Percentiles rank a stretch among this genome's conserved stretches.
Conservation (phyloP, 208 protist genomes). For the Leptomonas pyrrhocoris region DNA sequence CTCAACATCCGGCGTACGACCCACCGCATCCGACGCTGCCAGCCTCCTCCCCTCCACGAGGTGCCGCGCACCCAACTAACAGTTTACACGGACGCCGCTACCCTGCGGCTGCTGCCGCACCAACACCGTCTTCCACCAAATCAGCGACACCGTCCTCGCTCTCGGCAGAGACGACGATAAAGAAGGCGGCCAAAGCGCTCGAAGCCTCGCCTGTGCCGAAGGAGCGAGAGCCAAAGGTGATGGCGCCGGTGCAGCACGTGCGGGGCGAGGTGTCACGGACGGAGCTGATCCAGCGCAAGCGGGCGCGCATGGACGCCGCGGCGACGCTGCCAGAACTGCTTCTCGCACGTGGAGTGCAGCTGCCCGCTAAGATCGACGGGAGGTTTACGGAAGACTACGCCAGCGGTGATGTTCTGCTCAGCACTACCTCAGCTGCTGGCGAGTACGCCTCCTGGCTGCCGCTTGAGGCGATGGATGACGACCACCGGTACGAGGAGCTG, state of each 20-base stretch:
- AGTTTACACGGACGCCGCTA: conserved; percentile 15
- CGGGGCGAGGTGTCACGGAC: conserved; percentile 82
- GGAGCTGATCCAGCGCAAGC: conserved; percentile 85
- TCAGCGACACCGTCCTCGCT: background rate
- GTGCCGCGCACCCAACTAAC: background rate
- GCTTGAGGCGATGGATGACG: conserved; percentile 93
- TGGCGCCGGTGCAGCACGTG: conserved; percentile 66
- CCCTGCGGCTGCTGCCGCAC: background rate
- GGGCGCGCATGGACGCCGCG: conserved; percentile 58
- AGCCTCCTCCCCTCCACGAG: background rate
- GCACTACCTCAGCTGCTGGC: conserved; percentile 3
- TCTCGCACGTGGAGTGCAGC: conserved; percentile 54
- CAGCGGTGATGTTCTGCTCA: background rate
- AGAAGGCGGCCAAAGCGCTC: background rate
- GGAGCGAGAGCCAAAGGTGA: conserved; percentile 91
- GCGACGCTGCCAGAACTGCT: conserved; percentile 76
- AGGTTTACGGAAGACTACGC: conserved; percentile 11
- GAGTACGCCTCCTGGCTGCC: conserved; percentile 82
- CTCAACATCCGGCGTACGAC: background rate
- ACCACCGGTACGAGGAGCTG: conserved; percentile 83
- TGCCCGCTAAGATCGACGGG: conserved; percentile 3
- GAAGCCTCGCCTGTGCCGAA: background rate
- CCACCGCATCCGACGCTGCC: background rate
- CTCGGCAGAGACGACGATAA: background rate
- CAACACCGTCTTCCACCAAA: background rate